Evolutionary conservation across 2,329 filamentous ascomycete genomes (phyloP), one percentile per base, ranked within the genome.

Genomic region (Aspergillus novofumigatus): DNA sequence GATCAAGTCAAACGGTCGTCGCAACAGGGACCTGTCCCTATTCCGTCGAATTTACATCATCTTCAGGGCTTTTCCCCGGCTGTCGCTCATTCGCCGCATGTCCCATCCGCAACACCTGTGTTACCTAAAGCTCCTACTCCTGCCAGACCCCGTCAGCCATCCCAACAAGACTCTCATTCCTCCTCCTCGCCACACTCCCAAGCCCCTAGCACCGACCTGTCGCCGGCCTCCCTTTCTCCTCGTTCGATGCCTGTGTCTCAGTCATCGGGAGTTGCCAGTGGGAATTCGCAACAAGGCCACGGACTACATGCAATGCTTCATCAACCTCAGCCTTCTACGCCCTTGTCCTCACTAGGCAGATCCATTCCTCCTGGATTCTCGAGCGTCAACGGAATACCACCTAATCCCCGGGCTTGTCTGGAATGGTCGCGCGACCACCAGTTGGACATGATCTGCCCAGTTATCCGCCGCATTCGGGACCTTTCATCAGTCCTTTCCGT

Each of bases 81-180:
- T 20, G 62, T 76, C 58, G 82, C 88, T 62, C 85, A 86, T 50
- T 97, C 93, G 17, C 93, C 93, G 7, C 90, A 91, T 69, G 83
- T 93, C 52, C 79, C 88, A 28, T 81, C 91, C 59, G 89, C 90
- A 9, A 94, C 90, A 35, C 93, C 94, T 7, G 87, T 86, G 26
- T 77, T 96, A 49, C 87, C 92, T 11, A 96, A 96, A 72, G 87
- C 87, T 21, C 86, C 91, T 4, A 92, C 90, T 11, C 90, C 92
- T 8, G 88, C 86, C 62, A 88, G 89, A 60, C 83, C 86, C 41
- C 86, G 91, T 55, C 90, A 92, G 59, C 77, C 85, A 49, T 94
- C 91, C 8, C 91, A 95, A 62, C 91, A 94, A 70, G 88, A 87
- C 26, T 86, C 86, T 9, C 85, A 87, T 69, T 80, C 84, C 7